A percentile compares a stretch with the other conserved stretches of the same genome.
Conservation (phyloP, 495 filamentous ascomycete species). For the Daldinia concentrica region DNA sequence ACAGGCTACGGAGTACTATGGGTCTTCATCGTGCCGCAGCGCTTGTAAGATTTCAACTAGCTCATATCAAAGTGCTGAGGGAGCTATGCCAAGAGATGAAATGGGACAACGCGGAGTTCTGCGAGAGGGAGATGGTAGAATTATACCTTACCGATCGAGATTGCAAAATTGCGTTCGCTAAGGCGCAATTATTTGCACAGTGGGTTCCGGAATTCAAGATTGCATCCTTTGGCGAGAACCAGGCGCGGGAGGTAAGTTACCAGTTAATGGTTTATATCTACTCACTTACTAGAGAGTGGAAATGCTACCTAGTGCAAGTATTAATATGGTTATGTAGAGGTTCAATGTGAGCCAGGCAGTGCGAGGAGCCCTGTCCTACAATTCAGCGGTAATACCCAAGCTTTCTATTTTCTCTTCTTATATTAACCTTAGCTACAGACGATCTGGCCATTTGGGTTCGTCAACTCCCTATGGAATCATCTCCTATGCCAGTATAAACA, state of each 20-base stretch:
- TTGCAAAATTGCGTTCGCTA: constrained; percentile 49
- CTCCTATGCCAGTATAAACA: constrained; percentile 44
- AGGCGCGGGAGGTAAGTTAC: constrained; percentile 44
- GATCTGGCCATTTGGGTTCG: constrained; percentile 58
- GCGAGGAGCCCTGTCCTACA: constrained; percentile 49
- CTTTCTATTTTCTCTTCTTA: too few relatives aligned
- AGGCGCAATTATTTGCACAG: constrained; percentile 43
- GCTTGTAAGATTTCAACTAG: constrained; percentile 49
- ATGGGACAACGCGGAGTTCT: constrained; percentile 40
- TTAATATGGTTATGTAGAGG: constrained; percentile 17
- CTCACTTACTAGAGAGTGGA: background rate
- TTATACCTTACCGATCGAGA: constrained; percentile 47
- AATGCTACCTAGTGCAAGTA: background rate
- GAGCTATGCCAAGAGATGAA: constrained; percentile 43
- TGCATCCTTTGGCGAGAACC: constrained; percentile 37
- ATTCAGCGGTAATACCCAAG: constrained; percentile 43
- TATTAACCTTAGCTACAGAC: too few relatives aligned
- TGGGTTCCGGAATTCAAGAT: constrained; percentile 50
- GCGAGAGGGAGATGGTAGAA: constrained; percentile 52
- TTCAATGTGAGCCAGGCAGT: constrained; percentile 43
- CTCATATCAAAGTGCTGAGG: constrained; percentile 42
- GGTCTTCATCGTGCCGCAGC: constrained; percentile 16
- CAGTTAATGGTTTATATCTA: background rate
- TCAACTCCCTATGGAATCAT: constrained; percentile 51
- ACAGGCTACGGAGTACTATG: background rate